Conservation (phyloP, 2,329 filamentous ascomycete species). For the Phaeosphaeria sp. region DNA sequence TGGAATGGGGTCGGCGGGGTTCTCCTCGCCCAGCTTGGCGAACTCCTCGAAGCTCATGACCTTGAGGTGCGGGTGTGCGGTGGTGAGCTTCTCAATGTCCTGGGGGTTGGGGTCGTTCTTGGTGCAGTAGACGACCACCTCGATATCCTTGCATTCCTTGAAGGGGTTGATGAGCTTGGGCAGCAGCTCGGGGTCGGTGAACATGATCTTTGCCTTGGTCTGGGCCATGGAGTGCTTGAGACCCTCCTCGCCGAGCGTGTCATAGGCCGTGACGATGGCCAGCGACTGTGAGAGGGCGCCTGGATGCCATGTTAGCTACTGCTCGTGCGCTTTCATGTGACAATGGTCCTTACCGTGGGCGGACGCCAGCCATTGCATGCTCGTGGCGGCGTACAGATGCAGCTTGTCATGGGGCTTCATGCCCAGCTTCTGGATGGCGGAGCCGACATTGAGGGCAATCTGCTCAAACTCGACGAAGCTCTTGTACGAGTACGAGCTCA, state of each 20-base stretch:
- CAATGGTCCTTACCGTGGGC: constrained; percentile 66
- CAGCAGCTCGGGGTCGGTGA: constrained; percentile 80
- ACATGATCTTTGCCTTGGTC: constrained; percentile 82
- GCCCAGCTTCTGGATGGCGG: constrained; percentile 77
- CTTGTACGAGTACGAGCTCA: constrained; percentile 76
- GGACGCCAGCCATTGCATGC: constrained; percentile 82
- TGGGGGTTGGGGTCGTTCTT: constrained; percentile 59
- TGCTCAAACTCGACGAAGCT: constrained; percentile 82
- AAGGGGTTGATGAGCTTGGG: constrained; percentile 61
- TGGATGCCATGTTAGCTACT: constrained; percentile 28
- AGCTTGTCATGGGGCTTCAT: constrained; percentile 71
- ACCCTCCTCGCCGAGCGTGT: constrained; percentile 85
- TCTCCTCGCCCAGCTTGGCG: constrained; percentile 61
- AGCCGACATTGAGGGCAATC: constrained; percentile 71
- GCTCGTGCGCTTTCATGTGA: background rate
- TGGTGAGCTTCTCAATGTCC: constrained; percentile 62
- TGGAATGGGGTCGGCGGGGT: constrained; percentile 73
- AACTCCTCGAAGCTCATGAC: constrained; percentile 21
- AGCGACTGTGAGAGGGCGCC: constrained; percentile 81
- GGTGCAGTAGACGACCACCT: constrained; percentile 66
- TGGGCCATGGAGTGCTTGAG: constrained; percentile 86
- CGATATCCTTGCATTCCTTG: constrained; percentile 62
- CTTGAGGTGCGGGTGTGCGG: constrained; percentile 58
- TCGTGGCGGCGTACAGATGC: constrained; percentile 83
- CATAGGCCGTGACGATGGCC: constrained; percentile 92